phyloP scores from a whole-genome alignment of 225 moss, liverwort and hornwort genomes.

The Bryoerythrophyllum caledonicum region DNA sequence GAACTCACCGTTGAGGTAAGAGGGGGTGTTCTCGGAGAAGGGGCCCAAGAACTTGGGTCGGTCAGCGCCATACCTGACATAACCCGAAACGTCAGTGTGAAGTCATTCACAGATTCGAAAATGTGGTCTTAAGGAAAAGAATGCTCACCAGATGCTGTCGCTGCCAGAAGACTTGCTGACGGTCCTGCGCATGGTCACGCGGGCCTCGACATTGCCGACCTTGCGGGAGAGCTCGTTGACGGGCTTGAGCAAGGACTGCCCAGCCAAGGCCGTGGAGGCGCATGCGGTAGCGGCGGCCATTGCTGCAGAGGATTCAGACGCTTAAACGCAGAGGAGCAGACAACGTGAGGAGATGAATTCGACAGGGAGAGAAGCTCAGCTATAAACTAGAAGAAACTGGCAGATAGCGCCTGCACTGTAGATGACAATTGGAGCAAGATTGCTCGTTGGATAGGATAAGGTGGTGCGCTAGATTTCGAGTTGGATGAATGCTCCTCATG shows the following conservation, averaged over 20 bases:
- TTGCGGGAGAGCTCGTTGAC: slow-evolving; percentile 34
- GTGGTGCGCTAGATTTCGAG: neutral
- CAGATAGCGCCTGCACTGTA: neutral
- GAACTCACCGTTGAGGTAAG: slow-evolving; percentile 28
- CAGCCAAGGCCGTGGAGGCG: slow-evolving; percentile 29
- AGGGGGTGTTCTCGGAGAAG: slow-evolving; percentile 36
- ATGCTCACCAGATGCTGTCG: slow-evolving; percentile 21
- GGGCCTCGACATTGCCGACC: slow-evolving; percentile 29
- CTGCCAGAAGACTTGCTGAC: slow-evolving; percentile 6
- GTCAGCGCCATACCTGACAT: slow-evolving; percentile 24
- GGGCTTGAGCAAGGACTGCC: slow-evolving; percentile 33
- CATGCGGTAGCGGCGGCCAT: slow-evolving; percentile 36
- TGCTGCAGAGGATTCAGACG: neutral
- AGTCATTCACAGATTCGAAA: too few relatives aligned
- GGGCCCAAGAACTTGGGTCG: slow-evolving; percentile 25
- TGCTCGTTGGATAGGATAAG: slow-evolving; percentile 14
- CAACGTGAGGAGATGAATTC: fast-evolving
- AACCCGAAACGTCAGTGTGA: neutral
- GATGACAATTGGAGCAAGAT: slow-evolving; percentile 6
- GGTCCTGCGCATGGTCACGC: slow-evolving; percentile 17
- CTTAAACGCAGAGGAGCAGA: neutral
- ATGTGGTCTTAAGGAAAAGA: too few relatives aligned
- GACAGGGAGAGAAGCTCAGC: neutral
- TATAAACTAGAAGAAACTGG: neutral
- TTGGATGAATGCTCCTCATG: neutral